A percentile compares a stretch with the other conserved stretches of the same genome.
These are phyloP conservation scores for Wakefieldia striispora DNA, from an alignment of 768 basidiomycete genomes.

Conservation along the genomic window DNA sequence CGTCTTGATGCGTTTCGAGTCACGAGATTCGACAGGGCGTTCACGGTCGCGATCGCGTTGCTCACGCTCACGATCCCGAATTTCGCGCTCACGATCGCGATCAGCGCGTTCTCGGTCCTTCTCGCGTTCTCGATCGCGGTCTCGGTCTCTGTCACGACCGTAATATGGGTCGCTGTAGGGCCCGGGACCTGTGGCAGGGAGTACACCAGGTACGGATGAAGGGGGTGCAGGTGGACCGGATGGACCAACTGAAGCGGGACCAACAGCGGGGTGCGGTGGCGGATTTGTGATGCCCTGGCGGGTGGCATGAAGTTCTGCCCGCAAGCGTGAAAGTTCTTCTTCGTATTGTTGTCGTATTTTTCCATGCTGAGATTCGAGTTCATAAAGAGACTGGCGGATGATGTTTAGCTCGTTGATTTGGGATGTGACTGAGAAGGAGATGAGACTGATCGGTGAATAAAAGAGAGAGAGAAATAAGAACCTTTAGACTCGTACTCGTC, in stretches of 20 bases:
- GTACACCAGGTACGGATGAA: constrained; percentile 29
- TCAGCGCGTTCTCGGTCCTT: constrained; percentile 39
- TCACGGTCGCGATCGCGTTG: constrained; percentile 46
- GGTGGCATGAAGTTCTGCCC: constrained; percentile 60
- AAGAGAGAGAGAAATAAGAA: constrained; percentile 27
- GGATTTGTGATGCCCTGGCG: constrained; percentile 39
- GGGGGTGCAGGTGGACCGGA: constrained; percentile 33
- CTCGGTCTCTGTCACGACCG: constrained; percentile 36
- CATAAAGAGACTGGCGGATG: constrained; percentile 87
- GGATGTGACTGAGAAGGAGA: constrained; percentile 49
- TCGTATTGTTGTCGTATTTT: constrained; percentile 88
- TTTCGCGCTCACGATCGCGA: constrained; percentile 39
- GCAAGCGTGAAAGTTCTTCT: constrained; percentile 71
- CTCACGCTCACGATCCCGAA: constrained; percentile 35
- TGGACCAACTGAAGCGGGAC: constrained; percentile 33
- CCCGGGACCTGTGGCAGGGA: constrained; percentile 29
- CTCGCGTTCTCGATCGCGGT: constrained; percentile 41
- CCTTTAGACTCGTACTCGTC: constrained; percentile 92
- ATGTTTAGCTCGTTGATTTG: constrained; percentile 91
- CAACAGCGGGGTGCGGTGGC: constrained; percentile 35
- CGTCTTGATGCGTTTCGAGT: constrained; percentile 60
- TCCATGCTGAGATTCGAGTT: constrained; percentile 84
- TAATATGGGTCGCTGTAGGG: constrained; percentile 40
- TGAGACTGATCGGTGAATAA: constrained; percentile 6
- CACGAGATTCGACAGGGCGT: constrained; percentile 47